phyloP scores from a whole-genome alignment of 2,329 filamentous ascomycete species.

The Colletotrichum sp. region DNA sequence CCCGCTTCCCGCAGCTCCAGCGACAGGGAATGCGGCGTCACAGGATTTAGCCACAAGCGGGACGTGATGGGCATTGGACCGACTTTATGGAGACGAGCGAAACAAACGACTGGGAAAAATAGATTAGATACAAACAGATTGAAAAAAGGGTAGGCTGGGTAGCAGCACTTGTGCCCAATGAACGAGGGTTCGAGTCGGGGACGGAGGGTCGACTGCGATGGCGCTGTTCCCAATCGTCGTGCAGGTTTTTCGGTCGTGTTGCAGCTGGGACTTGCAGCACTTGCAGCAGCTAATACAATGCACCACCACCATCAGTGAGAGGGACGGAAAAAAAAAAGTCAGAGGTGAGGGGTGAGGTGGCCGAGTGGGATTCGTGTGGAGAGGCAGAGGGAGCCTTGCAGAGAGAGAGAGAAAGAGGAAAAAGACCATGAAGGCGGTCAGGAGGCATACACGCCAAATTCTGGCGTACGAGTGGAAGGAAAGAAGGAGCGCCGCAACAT shows the following conservation, averaged over 20 bases:
- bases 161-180: conserved; percentile 13
- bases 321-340: background rate
- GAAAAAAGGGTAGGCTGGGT: background rate
- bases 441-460: background rate
- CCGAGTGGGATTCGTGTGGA: conserved; percentile 11
- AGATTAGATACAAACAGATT: background rate
- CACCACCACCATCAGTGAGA: background rate
- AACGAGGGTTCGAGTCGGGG: background rate
- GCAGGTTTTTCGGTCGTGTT: background rate
- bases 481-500: background rate
- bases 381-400: background rate
- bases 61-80: background rate
- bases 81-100: background rate
- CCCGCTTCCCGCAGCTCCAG: background rate
- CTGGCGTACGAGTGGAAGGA: background rate
- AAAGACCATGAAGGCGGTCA: conserved; percentile 17
- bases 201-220: background rate
- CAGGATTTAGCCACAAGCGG: background rate
- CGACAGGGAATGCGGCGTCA: background rate
- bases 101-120: background rate
- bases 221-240: background rate
- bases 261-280: background rate
- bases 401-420: background rate
- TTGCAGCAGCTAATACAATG: background rate
- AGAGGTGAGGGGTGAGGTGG: background rate